phyloP scores from a whole-genome alignment of 2,329 filamentous ascomycete species.

The Xenosphaeropsis pyriputrescens region DNA sequence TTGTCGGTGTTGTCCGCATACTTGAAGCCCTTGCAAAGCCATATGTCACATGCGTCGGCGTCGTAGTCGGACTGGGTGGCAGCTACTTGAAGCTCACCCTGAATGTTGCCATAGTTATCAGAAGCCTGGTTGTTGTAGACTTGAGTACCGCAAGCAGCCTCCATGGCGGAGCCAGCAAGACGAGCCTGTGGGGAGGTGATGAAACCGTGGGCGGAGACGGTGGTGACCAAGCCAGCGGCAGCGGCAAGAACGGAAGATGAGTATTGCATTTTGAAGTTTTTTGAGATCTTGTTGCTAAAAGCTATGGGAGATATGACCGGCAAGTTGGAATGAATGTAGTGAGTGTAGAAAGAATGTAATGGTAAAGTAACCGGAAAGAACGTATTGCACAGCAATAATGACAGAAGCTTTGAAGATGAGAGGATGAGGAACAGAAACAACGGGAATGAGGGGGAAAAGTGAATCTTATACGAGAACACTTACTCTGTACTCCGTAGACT shows the following conservation, averaged over 20 bases:
- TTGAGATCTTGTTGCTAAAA: slow-evolving; percentile 1
- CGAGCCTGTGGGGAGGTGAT: slow-evolving; percentile 27
- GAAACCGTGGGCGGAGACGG: slow-evolving; percentile 32
- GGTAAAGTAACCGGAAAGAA: slow-evolving; percentile 7
- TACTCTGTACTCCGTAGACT: too few relatives aligned
- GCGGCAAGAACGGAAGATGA: slow-evolving; percentile 8
- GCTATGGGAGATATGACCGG: slow-evolving; percentile 5
- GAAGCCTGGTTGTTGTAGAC: slow-evolving; percentile 20
- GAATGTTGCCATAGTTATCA: slow-evolving; percentile 18
- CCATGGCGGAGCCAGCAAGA: slow-evolving; percentile 25
- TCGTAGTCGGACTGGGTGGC: slow-evolving; percentile 17
- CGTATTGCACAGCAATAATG: slow-evolving; percentile 7
- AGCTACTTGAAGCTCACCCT: slow-evolving; percentile 20
- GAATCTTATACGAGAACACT: too few relatives aligned
- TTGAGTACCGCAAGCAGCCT: slow-evolving; percentile 26
- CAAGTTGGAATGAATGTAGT: slow-evolving; percentile 7
- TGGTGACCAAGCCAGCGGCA: slow-evolving; percentile 16
- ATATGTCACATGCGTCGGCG: slow-evolving; percentile 21
- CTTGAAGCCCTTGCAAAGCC: slow-evolving; percentile 31
- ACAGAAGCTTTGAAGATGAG: too few relatives aligned
- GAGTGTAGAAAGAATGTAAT: slow-evolving; percentile 8
- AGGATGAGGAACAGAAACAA: too few relatives aligned
- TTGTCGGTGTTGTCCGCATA: slow-evolving; percentile 26
- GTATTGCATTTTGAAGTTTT: slow-evolving; percentile 12
- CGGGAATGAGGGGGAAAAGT: too few relatives aligned